Base-by-base conservation (phyloP, 176 grass and related monocot genomes). In the Oryza meridionalis region DNA sequence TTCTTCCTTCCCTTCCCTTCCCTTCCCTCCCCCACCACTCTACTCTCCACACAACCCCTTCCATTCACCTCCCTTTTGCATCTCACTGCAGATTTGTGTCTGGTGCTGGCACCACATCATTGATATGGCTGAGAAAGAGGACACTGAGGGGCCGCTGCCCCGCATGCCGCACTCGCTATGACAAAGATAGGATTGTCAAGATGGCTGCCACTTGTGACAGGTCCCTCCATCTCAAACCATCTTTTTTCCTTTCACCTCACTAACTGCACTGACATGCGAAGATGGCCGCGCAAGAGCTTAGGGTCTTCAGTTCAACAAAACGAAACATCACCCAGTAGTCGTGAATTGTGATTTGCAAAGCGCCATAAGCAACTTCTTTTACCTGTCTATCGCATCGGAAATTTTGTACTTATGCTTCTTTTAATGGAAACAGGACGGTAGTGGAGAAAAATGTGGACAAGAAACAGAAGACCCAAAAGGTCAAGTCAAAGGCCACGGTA, bases 51-150 rank as follows among this genome's bases (percentile, higher is more conserved):
- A 4, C 11, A 17, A 17, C 33, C 33, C 4, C 4, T 10, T 11
- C 24, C 38, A 40, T 40, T 51, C 29, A 55, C 6, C 4, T 75
- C 67, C 55, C 32, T 11, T 31, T 53, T 25, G 46, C 68, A 14
- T 9, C 9, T 62, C 7, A 15, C 59, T 65, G 29, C 75, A 99
- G 97, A 94, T 99, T 78, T 99, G 97, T 82, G 91, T 99, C 55
- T 99, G 97, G 97, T 99, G 97, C 63, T 99, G 93, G 93, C 97
- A 99, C 85, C 97, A 99, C 25, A 92, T 99, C 86, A 96, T 94
- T 75, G 93, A 96, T 72, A 96, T 99, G 91, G 91, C 97, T 27
- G 93, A 96, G 78, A 99, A 99, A 77, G 97, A 99, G 70, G 93
- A 99, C 19, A 92, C 90, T 0, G 93, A 96, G 84, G 84, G 97